Evolutionary conservation across 129 eudicot genomes (phyloP).

Genomic region (Saposhnikovia divaricata): DNA sequence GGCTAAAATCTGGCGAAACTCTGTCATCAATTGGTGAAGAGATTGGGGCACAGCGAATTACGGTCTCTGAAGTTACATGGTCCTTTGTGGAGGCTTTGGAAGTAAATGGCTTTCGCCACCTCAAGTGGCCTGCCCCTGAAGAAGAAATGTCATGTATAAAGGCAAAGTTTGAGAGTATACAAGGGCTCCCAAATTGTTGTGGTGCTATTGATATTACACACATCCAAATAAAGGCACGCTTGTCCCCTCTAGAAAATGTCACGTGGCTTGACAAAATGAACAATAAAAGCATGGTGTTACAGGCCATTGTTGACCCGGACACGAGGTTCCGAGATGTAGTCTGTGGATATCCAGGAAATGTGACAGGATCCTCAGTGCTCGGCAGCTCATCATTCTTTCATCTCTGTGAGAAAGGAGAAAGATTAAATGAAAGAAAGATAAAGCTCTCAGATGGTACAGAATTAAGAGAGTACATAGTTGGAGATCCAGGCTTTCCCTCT

Average conservation of each 20-base stretch:
- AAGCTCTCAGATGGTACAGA: conserved; percentile 40
- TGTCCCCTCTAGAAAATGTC: conserved; percentile 30
- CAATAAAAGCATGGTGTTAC: conserved; percentile 79
- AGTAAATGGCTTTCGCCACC: conserved; percentile 54
- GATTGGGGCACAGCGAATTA: conserved; percentile 53
- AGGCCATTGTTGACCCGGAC: conserved; percentile 71
- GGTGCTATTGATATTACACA: conserved; percentile 83
- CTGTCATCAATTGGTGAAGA: conserved; percentile 44
- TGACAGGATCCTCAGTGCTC: conserved; percentile 54
- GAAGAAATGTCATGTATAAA: conserved; percentile 39
- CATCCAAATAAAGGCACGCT: conserved; percentile 43
- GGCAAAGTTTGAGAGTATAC: conserved; percentile 49
- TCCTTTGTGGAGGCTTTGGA: conserved; percentile 79
- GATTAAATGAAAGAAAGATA: conserved; percentile 40
- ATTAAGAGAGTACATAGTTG: conserved; percentile 57
- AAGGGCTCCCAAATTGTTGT: conserved; percentile 85
- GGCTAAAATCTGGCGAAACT: conserved; percentile 71
- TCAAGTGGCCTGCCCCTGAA: conserved; percentile 61
- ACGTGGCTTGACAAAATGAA: conserved; percentile 49
- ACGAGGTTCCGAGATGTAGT: conserved; percentile 69
- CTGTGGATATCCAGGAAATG: conserved; percentile 70
- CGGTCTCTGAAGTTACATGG: conserved; percentile 76
- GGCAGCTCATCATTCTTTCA: conserved; percentile 42
- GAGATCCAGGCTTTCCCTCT: conserved; percentile 56
- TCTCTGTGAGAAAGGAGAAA: conserved; percentile 50